phyloP scores from a whole-genome alignment of 139 green algal species.

The Picochlorum sp. region DNA sequence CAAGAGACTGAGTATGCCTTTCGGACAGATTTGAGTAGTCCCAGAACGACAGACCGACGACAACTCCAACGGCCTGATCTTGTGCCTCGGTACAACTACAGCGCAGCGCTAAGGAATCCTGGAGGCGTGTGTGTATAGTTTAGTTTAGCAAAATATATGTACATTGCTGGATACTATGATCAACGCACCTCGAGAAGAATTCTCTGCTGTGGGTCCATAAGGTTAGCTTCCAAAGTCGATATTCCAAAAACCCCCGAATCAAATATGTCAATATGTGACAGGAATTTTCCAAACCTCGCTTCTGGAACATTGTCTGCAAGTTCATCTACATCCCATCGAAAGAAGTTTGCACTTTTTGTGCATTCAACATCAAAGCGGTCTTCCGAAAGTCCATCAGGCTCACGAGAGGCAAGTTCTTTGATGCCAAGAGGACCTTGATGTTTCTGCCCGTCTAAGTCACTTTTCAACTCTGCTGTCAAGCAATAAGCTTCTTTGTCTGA shows the following conservation, averaged over 20 bases:
- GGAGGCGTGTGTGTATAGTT: no score
- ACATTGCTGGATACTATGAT: not conserved
- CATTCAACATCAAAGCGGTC: constrained; percentile 2
- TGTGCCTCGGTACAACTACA: not conserved
- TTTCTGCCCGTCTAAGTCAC: not conserved
- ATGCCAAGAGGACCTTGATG: not conserved
- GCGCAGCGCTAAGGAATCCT: constrained; percentile 7
- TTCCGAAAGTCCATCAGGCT: not conserved
- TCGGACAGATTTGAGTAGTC: constrained; percentile 25
- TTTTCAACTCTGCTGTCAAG: not conserved
- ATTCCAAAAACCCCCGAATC: constrained; percentile 61
- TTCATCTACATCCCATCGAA: constrained; percentile 50
- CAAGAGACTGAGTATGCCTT: not conserved
- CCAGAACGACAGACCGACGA: constrained; percentile 31
- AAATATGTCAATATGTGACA: constrained; percentile 50
- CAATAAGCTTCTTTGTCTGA: not conserved
- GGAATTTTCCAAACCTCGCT: constrained; percentile 42
- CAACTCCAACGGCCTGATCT: not conserved
- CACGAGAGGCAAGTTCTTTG: not conserved
- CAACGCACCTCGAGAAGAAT: constrained; percentile 48
- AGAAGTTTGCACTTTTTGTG: constrained; percentile 17
- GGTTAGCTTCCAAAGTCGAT: constrained; percentile 37
- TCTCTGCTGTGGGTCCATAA: constrained; percentile 74
- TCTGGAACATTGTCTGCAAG: not conserved
- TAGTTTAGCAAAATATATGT: no score